Conservation (phyloP, 2,329 filamentous ascomycete species). For the Exophiala calicioides region DNA sequence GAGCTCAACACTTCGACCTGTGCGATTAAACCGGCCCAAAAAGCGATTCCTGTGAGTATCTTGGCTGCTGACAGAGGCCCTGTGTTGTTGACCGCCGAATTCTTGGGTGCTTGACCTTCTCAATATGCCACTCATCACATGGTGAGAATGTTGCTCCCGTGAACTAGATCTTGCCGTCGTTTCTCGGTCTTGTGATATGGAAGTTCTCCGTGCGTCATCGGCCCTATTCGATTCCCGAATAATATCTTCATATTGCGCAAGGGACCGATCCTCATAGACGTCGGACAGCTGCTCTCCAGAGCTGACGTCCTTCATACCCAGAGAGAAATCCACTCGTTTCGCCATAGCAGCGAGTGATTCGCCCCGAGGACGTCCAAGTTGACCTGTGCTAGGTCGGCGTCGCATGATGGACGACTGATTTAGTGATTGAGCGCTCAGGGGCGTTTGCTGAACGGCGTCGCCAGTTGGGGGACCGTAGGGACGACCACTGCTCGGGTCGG, state of each 20-base stretch:
- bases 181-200: slow-evolving; percentile 27
- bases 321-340: slow-evolving; percentile 69
- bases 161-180: slow-evolving; percentile 9
- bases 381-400: slow-evolving; percentile 43
- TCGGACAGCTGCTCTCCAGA: slow-evolving; percentile 63
- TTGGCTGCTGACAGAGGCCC: slow-evolving; percentile 31
- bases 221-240: slow-evolving; percentile 44
- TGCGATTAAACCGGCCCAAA: slow-evolving; percentile 53
- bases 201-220: slow-evolving; percentile 36
- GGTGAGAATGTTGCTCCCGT: slow-evolving; percentile 30
- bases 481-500: slow-evolving; percentile 46
- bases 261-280: slow-evolving; percentile 60
- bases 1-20: slow-evolving; percentile 18
- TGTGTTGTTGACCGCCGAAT: slow-evolving; percentile 29
- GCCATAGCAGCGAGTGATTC: slow-evolving; percentile 61
- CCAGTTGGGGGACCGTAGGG: slow-evolving; percentile 37
- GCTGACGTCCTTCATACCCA: slow-evolving; percentile 64
- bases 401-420: slow-evolving; percentile 58
- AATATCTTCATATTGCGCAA: slow-evolving; percentile 38
- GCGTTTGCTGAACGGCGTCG: slow-evolving; percentile 24
- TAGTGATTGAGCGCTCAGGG: slow-evolving; percentile 4
- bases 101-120: slow-evolving; percentile 33
- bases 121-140: slow-evolving; percentile 31
- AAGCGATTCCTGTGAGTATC: slow-evolving; percentile 61
- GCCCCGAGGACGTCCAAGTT: slow-evolving; percentile 51